phyloP scores from a whole-genome alignment of 2,329 filamentous ascomycete species.

The Venturia effusa region DNA sequence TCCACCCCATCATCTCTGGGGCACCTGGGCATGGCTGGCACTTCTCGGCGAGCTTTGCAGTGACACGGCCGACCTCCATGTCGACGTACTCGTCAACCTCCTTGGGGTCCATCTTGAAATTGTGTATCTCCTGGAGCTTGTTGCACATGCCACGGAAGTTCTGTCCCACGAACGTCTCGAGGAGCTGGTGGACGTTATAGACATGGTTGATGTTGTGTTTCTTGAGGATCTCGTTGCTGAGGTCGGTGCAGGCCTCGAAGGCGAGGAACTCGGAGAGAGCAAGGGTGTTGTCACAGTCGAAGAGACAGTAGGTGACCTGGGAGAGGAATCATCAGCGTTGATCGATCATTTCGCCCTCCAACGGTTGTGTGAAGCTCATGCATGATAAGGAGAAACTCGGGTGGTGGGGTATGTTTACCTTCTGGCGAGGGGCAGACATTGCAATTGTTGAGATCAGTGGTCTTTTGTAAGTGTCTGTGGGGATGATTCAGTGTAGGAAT shows the following conservation, averaged over 20 bases:
- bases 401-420: neutral
- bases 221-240: conserved; percentile 76
- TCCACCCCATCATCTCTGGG: conserved; percentile 53
- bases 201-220: conserved; percentile 51
- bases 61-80: conserved; percentile 73
- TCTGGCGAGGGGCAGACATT: conserved; percentile 2
- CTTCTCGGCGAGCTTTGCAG: conserved; percentile 61
- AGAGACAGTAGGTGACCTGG: conserved; percentile 39
- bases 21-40: conserved; percentile 60
- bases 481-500: too few relatives aligned
- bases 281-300: conserved; percentile 74
- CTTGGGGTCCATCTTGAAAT: conserved; percentile 55
- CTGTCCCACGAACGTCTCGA: conserved; percentile 81
- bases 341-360: neutral
- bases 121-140: conserved; percentile 63
- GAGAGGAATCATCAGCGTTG: neutral
- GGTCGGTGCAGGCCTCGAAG: conserved; percentile 81
- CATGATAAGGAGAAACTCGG: neutral
- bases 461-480: neutral
- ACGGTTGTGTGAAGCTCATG: neutral
- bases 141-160: conserved; percentile 91
- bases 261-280: conserved; percentile 84
- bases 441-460: neutral
- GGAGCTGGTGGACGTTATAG: conserved; percentile 70
- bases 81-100: conserved; percentile 66